Base-by-base conservation (phyloP, 768 basidiomycete species). In the Tulasnella sp. region DNA sequence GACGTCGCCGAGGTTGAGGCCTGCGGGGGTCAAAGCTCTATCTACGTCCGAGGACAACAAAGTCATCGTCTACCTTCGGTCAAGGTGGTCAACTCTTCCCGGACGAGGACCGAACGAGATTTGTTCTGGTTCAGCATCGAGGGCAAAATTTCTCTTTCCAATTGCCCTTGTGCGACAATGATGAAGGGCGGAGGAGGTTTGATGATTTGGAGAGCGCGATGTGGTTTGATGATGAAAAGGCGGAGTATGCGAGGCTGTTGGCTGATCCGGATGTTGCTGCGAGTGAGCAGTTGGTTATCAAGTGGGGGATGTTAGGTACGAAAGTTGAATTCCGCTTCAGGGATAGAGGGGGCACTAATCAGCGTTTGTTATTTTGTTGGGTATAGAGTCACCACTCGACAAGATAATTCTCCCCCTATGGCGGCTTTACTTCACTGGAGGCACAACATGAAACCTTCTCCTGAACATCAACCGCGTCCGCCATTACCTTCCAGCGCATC, bases 221-320 rank as follows among this genome's bases (percentile, higher is more conserved):
- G 29, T 31, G 71, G 25, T 72, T 72, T 31, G 87, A 97, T 94
- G 85, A 92, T 99, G 81, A 91, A 99, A 89, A 99, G 99, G 71
- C 19, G 15, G 71, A 37, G 38, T 42, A 8, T 22, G 38, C 82
- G 89, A 99, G 17, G 99, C 97, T 0, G 97, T 96, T 15, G 88
- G 97, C 40, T 96, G 97, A 11, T 22, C 15, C 45, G 17, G 81
- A 81, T 9, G 82, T 94, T 37, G 87, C 91, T 5, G 83, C 85
- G 42, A 87, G 91, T 79, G 87, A 89, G 9, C 83, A 87, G 39
- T 85, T 97, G 42, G 91, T 94, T 3, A 87, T 96, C 70, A 86
- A 88, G 77, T 96, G 93, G 90, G 86, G 86, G n/a, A n/a, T n/a
- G n/a, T n/a, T n/a, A n/a, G n/a, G n/a, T n/a, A n/a, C n/a, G n/a